Evolutionary conservation across 2,329 filamentous ascomycete genomes (phyloP), one percentile per base, ranked within the genome.

Genomic region (Penicillium verrucosum): DNA sequence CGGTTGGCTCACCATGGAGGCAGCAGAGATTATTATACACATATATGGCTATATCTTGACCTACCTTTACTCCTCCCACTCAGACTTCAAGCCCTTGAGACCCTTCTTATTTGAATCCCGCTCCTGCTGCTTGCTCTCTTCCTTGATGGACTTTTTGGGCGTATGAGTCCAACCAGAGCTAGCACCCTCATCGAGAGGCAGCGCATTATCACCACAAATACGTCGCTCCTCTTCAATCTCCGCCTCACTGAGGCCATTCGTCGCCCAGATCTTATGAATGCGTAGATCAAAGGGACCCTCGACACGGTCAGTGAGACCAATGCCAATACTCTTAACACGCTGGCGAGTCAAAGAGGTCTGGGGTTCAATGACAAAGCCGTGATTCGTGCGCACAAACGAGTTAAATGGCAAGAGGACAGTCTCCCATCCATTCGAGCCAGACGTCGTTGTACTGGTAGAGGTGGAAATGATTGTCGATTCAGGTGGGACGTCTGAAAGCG

Each of bases 361-460:
- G 32, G 94, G 94, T 77, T 97, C 92, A 5, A 97, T 87, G 1
- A 96, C 90, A 67, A 90, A 86, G 7, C 94, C 94, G 69, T 95
- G 85, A 70, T 97, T 97, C 14, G 94, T 99, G 61, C 94, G 83
- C 57, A 99, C 93, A 75, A 99, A 97, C 63, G 96, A 91, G 65
- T 87, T 88, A 83, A 92, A 94, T 60, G 89, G 89, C 61, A 99
- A 88, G 45, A 95, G 75, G n/a, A 97, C 84, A 1, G 94, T 97
- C 80, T 99, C 93, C 94, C 94, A 99, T 67, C 92, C 83, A 0
- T 92, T 92, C 0, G 89, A 87, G 9, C 85, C 84, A 68, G 87
- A 88, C 9, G 88, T 82, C 6, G 65, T 70, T 6, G 65, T 61
- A 25, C 61, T 68, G 14, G 69, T 61, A 16, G 68, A 65, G 18